Percentiles rank a stretch among this genome's conserved stretches.
Conservation (phyloP, 148 eudicot species). For the Rhododendron simsii region DNA sequence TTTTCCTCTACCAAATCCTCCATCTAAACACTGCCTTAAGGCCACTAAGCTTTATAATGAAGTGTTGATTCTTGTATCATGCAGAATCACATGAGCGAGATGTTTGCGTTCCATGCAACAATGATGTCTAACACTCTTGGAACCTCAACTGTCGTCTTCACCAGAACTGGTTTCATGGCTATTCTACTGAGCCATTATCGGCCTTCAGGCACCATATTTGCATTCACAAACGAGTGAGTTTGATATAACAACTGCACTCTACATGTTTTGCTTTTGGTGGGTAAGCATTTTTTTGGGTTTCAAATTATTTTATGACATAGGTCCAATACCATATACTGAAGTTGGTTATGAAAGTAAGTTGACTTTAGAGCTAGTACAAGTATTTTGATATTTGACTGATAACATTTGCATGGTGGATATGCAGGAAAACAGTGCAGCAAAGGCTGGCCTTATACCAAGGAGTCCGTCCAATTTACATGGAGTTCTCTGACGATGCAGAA, state of each 20-base stretch:
- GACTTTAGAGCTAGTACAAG: background rate
- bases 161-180: conserved; percentile 94
- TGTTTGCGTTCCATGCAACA: conserved; percentile 98
- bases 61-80: conserved; percentile 15
- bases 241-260: background rate
- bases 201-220: conserved; percentile 91
- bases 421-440: conserved; percentile 87
- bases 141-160: conserved; percentile 93
- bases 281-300: background rate
- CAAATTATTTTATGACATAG: background rate
- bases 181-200: conserved; percentile 89
- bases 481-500: conserved; percentile 81
- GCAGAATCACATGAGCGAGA: conserved; percentile 99
- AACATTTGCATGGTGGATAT: conserved; percentile 7
- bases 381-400: background rate
- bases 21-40: background rate
- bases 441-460: conserved; percentile 92
- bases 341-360: background rate
- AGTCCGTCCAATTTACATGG: conserved; percentile 74
- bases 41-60: background rate
- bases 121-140: conserved; percentile 98
- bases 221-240: conserved; percentile 93
- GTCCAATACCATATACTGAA: background rate
- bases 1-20: background rate
- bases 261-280: background rate